phyloP scores from a whole-genome alignment of 164 flowering plant species.

The Stephania cephalantha region DNA sequence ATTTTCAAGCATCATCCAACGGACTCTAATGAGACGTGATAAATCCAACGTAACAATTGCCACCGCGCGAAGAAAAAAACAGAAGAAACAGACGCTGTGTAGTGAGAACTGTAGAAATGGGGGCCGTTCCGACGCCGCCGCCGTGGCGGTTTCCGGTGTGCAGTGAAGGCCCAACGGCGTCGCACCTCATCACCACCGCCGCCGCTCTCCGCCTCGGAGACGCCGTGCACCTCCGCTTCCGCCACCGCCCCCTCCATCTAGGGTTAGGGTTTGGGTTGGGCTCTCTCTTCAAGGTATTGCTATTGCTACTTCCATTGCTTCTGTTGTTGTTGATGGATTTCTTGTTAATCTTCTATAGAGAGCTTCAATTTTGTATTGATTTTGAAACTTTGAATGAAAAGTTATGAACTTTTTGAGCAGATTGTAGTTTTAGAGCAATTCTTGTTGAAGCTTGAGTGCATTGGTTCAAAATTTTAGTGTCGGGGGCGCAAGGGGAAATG shows the following conservation, averaged over 20 bases:
- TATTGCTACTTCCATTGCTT: neutral
- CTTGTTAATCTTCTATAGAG: neutral
- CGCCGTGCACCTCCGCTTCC: constrained; percentile 24
- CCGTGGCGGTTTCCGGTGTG: constrained; percentile 11
- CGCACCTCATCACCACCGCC: constrained; percentile 30
- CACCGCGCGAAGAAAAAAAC: no score
- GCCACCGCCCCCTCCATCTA: constrained; percentile 17
- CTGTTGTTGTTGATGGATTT: neutral
- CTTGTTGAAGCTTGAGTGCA: no score
- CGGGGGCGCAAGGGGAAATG: no score
- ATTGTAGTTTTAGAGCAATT: no score
- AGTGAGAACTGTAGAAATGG: neutral
- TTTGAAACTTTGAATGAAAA: no score
- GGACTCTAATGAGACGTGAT: no score
- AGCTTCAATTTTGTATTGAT: no score
- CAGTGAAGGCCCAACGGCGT: constrained; percentile 20
- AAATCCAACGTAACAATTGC: neutral
- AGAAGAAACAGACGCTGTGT: no score
- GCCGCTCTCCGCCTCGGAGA: constrained; percentile 35
- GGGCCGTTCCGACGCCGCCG: constrained; percentile 6
- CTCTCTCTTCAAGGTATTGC: constrained; percentile 38
- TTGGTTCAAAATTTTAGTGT: no score
- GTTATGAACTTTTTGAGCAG: no score
- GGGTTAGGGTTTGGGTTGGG: constrained; percentile 22
- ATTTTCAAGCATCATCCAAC: no score